phyloP scores from a whole-genome alignment of 805 yeast species.

The Candida rishiriensis region DNA sequence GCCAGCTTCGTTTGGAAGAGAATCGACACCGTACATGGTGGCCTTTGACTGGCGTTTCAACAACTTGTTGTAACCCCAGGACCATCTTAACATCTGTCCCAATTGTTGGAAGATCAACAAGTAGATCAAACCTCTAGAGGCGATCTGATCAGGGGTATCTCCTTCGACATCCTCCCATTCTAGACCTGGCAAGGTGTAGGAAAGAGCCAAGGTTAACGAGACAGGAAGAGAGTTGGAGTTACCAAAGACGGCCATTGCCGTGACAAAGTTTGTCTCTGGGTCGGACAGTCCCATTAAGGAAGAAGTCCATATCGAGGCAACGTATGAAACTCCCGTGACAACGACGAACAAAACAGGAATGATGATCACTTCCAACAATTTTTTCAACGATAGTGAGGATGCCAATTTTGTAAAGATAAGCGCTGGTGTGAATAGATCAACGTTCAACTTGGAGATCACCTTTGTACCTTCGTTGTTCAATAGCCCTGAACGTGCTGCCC shows the following conservation, averaged over 20 bases:
- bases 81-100: constrained; percentile 81
- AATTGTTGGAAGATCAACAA: constrained; percentile 74
- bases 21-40: constrained; percentile 23
- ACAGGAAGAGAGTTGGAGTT: constrained; percentile 95
- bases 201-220: constrained; percentile 74
- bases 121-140: constrained; percentile 73
- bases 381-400: constrained; percentile 62
- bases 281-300: constrained; percentile 52
- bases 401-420: constrained; percentile 81
- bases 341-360: constrained; percentile 84
- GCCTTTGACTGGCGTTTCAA: constrained; percentile 46
- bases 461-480: constrained; percentile 73
- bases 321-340: constrained; percentile 71
- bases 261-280: constrained; percentile 83
- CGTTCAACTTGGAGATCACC: constrained; percentile 71
- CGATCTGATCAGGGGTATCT: constrained; percentile 65
- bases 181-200: constrained; percentile 70
- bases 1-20: too few species aligned
- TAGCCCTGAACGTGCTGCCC: constrained; percentile 72
- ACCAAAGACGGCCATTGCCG: constrained; percentile 96
- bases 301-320: constrained; percentile 56
- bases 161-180: constrained; percentile 70
- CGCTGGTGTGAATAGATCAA: constrained; percentile 92
- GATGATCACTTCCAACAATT: constrained; percentile 72
- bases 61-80: constrained; percentile 78